Percentiles rank a stretch among this genome's conserved stretches.
These are phyloP conservation scores for Dovyalis caffra DNA, from an alignment of 345 rosid species.

Conservation along the genomic window DNA sequence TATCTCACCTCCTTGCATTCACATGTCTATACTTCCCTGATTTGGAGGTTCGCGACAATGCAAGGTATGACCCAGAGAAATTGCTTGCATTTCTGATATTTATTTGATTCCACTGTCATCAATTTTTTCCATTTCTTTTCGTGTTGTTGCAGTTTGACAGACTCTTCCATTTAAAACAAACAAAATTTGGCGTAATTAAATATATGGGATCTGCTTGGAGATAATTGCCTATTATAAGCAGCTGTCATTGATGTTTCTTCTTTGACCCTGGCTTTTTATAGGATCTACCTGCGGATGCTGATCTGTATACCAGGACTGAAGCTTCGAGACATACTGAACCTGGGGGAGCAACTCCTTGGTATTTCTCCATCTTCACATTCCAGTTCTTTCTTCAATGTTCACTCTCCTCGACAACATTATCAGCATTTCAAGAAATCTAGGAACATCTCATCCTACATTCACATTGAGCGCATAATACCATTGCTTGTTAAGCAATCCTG, in stretches of 20 bases:
- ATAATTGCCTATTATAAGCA: background rate
- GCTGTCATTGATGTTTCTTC: conserved; percentile 16
- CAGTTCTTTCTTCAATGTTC: conserved; percentile 60
- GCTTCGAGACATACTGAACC: conserved; percentile 64
- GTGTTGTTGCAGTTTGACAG: background rate
- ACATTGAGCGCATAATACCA: conserved; percentile 58
- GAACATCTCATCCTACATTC: conserved; percentile 61
- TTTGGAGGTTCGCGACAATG: conserved; percentile 89
- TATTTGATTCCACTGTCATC: background rate
- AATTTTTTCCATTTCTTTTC: background rate
- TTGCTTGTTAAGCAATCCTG: conserved; percentile 83
- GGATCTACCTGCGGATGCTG: conserved; percentile 90
- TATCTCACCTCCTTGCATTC: conserved; percentile 82
- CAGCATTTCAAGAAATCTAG: conserved; percentile 59
- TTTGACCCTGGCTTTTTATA: conserved; percentile 32
- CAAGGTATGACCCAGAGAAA: conserved; percentile 52
- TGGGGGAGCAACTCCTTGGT: conserved; percentile 59
- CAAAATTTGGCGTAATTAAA: background rate
- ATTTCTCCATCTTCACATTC: conserved; percentile 69
- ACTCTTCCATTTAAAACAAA: background rate
- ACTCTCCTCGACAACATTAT: conserved; percentile 49
- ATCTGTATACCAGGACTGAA: conserved; percentile 79
- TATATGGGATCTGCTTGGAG: background rate
- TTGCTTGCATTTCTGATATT: background rate
- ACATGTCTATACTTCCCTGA: conserved; percentile 90